Evolutionary conservation across 768 basidiomycete genomes (phyloP), one percentile per base, ranked within the genome.

Genomic region (Galerina sulciceps): DNA sequence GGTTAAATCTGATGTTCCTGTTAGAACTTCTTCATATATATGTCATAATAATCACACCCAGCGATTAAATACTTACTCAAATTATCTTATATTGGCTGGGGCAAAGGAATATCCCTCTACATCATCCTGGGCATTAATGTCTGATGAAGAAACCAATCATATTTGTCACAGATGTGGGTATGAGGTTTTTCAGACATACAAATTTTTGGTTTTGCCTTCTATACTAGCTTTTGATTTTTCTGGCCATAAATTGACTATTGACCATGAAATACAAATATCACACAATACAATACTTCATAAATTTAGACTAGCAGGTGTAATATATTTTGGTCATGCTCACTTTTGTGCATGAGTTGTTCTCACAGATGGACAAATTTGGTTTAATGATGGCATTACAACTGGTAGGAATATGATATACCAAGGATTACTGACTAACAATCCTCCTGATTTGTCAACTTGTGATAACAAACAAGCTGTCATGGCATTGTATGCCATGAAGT

Each of bases 341-440:
- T 70, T 67, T 41, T 31, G 43, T 56, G 45, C 45, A 46, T 15
- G 10, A 10, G 37, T 65, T 14, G 53, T 69, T 35, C 55, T 26
- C 14, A 6, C 35, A 20, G 34, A 56, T 35, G 54, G 54, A 11
- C 31, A 53, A n/a, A 37, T 70, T 20, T 70, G 68, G 65, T 61
- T 48, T 59, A 49, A 70, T 65, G 68, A 69, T 60, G 67, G 68
- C 2, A 66, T 67, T 34, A 26, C 51, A 20, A 64, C 48, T 54
- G 46, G 49, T 17, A 36, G 58, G 22, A 42, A 54, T 37, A 10
- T 57, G 14, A 42, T n/a, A 6, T 48, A 49, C 42, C 17, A 50
- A 23, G 47, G 48, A 10, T 14, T 31, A 14, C 8, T 46, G 11
- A 20, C 43, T 11, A 23, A 10, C 26, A 46, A 46, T n/a, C 23